phyloP scores from a whole-genome alignment of 345 rosid genomes.

The Salix exigua region DNA sequence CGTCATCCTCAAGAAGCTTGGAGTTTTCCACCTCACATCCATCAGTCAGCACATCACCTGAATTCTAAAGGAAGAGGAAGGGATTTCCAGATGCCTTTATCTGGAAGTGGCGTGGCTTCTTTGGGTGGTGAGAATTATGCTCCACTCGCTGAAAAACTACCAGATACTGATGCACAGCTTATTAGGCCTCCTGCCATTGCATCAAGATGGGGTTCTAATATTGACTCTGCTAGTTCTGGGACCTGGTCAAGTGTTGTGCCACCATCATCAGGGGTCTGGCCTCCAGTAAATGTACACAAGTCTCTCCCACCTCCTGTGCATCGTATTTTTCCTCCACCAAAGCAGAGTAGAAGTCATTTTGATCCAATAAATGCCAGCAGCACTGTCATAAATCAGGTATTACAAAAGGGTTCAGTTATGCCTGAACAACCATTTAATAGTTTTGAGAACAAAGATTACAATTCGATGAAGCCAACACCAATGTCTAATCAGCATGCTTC shows the following conservation, averaged over 20 bases:
- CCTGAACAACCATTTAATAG: conserved; percentile 48
- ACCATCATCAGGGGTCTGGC: conserved; percentile 46
- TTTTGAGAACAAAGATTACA: conserved; percentile 39
- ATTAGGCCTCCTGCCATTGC: conserved; percentile 32
- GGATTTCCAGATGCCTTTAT: conserved; percentile 41
- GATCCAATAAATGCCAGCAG: conserved; percentile 45
- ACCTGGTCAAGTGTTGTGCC: conserved; percentile 25
- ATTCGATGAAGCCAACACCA: conserved; percentile 30
- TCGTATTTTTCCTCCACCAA: conserved; percentile 42
- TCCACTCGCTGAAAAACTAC: conserved; percentile 32
- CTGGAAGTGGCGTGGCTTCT: conserved; percentile 42
- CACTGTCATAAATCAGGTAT: conserved; percentile 39
- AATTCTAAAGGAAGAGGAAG: conserved; percentile 43
- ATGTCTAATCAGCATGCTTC: conserved; percentile 39
- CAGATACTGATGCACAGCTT: conserved; percentile 40
- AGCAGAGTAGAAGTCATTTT: conserved; percentile 34
- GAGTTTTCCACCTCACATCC: conserved; percentile 36
- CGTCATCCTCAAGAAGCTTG: conserved; percentile 43
- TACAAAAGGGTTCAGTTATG: conserved; percentile 40
- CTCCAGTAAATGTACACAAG: conserved; percentile 49
- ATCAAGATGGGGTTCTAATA: conserved; percentile 43
- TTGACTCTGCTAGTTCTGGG: conserved; percentile 36
- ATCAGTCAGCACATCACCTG: conserved; percentile 41
- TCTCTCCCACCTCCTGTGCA: conserved; percentile 46
- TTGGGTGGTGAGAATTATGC: conserved; percentile 39